Evolutionary conservation across 1,284 basidiomycete species (phyloP).

Genomic region (Salmacisia buchloeana): DNA sequence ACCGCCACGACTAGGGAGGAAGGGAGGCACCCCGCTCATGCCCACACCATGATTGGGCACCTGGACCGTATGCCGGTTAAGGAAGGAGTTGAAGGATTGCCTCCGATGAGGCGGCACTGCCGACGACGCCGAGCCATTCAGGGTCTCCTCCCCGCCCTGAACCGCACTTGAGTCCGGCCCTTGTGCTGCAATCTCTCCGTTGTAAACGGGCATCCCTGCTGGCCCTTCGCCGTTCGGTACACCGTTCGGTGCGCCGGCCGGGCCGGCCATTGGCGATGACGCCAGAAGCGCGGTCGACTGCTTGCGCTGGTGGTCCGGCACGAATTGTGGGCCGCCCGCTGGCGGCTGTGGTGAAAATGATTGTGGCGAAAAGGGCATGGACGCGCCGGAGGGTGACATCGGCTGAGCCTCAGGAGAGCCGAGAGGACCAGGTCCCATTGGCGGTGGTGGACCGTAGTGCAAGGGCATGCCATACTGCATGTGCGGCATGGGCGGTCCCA

Average conservation of each 20-base stretch:
- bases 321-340: conserved; percentile 8
- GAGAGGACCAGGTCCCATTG: conserved; percentile 11
- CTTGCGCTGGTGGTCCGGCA: conserved; percentile 6
- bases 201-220: neutral
- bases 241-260: neutral
- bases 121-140: neutral
- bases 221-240: neutral
- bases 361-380: conserved; percentile 14
- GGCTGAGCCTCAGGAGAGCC: conserved; percentile 29
- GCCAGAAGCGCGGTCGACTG: neutral
- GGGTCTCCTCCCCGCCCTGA: conserved; percentile 9
- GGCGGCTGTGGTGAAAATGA: conserved; percentile 8
- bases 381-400: conserved; percentile 14
- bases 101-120: conserved; percentile 16
- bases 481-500: conserved; percentile 30
- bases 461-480: conserved; percentile 22
- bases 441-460: conserved; percentile 1
- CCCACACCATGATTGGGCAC: neutral
- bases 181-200: neutral
- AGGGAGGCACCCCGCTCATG: conserved; percentile 16
- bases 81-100: conserved; percentile 43
- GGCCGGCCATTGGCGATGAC: neutral
- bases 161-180: conserved; percentile 1
- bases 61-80: conserved; percentile 35
- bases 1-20: conserved; percentile 30